A percentile compares a stretch with the other conserved stretches of the same genome.
Conservation (phyloP, 2,329 filamentous ascomycete genomes). For the Ramichloridium luteum region DNA sequence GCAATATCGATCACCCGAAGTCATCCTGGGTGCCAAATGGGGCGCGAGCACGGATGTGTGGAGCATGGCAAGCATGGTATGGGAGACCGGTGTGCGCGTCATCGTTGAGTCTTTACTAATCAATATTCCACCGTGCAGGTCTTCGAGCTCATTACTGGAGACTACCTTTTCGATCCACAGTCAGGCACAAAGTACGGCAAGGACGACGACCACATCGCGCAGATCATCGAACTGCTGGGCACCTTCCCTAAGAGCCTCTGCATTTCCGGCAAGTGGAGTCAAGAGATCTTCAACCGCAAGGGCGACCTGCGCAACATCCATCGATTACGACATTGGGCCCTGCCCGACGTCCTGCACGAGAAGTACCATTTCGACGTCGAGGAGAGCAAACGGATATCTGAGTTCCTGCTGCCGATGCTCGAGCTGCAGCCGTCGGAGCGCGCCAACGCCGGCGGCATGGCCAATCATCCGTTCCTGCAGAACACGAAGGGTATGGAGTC, state of each 20-base stretch:
- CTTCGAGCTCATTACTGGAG: slow-evolving; percentile 94
- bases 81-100: too few relatives aligned
- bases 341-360: slow-evolving; percentile 83
- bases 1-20: slow-evolving; percentile 93
- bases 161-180: slow-evolving; percentile 97
- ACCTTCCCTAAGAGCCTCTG: slow-evolving; percentile 87
- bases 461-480: slow-evolving; percentile 67
- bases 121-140: slow-evolving; percentile 50
- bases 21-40: slow-evolving; percentile 95
- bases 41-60: slow-evolving; percentile 98
- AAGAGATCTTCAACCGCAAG: slow-evolving; percentile 97
- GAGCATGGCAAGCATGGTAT: slow-evolving; percentile 99
- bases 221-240: slow-evolving; percentile 93
- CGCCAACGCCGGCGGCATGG: slow-evolving; percentile 94
- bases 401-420: slow-evolving; percentile 82
- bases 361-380: slow-evolving; percentile 92
- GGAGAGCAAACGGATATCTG: slow-evolving; percentile 64
- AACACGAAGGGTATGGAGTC: slow-evolving; percentile 82
- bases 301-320: slow-evolving; percentile 97
- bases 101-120: not conserved
- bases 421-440: slow-evolving; percentile 77
- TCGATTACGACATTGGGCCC: slow-evolving; percentile 85
- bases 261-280: slow-evolving; percentile 88
- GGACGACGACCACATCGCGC: slow-evolving; percentile 97
- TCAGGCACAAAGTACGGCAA: slow-evolving; percentile 98